Conservation (phyloP, 1,139 yeast genomes). For the Candida dubliniensis region DNA sequence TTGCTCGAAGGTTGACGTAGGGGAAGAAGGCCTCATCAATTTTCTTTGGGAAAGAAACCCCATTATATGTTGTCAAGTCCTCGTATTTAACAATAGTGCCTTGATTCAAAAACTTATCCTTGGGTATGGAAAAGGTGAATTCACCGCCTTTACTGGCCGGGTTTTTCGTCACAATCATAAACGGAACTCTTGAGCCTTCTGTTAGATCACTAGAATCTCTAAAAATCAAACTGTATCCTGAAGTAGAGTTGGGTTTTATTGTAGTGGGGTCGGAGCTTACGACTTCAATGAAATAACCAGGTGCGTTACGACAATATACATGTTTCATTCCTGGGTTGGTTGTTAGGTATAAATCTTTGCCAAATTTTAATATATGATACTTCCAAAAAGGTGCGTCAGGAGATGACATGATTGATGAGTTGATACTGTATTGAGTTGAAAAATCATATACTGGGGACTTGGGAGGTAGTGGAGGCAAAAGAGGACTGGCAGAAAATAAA, state of each 20-base stretch:
- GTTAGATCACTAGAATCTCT: conserved; percentile 30
- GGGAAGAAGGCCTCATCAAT: conserved; percentile 28
- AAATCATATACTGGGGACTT: background rate
- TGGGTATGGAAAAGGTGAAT: conserved; percentile 27
- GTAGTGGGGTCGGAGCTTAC: conserved; percentile 17
- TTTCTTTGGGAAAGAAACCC: conserved; percentile 28
- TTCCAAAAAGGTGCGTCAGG: conserved; percentile 51
- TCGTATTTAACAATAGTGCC: conserved; percentile 8
- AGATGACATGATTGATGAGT: conserved; percentile 4
- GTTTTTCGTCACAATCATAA: conserved; percentile 31
- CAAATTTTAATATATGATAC: conserved; percentile 54
- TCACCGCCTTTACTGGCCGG: conserved; percentile 29
- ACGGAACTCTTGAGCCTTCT: conserved; percentile 23
- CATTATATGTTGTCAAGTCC: conserved; percentile 22
- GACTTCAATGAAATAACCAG: conserved; percentile 54
- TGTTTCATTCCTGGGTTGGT: conserved; percentile 61
- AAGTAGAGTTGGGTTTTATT: conserved; percentile 9
- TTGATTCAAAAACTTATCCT: conserved; percentile 8
- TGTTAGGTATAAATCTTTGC: conserved; percentile 52
- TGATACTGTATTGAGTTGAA: background rate
- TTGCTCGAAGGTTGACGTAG: conserved; percentile 13
- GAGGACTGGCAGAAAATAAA: background rate
- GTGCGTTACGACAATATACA: conserved; percentile 54
- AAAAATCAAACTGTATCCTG: conserved; percentile 35
- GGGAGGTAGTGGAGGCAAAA: conserved; percentile 2